Conservation (phyloP, 192 early-diverging fungal genomes). For the Spizellomyces punctatus region DNA sequence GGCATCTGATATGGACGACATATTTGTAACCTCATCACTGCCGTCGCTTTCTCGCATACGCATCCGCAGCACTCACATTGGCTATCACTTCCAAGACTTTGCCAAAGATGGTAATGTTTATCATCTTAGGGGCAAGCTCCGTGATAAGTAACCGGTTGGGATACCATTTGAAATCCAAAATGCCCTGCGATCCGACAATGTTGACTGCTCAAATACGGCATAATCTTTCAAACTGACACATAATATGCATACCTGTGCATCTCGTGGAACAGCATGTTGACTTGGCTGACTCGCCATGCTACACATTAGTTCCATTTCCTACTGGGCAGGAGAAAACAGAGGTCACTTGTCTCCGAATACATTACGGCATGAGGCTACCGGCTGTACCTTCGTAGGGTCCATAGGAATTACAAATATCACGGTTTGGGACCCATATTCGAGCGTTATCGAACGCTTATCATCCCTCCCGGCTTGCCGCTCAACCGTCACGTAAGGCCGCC, state of each 20-base stretch:
- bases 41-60: neutral
- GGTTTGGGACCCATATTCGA: slow-evolving; percentile 23
- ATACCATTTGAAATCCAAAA: neutral
- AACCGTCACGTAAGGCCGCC: slow-evolving; percentile 8
- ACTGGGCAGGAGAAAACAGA: neutral
- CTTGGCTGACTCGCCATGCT: neutral
- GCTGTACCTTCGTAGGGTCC: slow-evolving; percentile 14
- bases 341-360: neutral
- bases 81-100: slow-evolving; percentile 7
- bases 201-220: neutral
- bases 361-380: neutral
- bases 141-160: neutral
- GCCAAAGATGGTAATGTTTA: slow-evolving; percentile 20
- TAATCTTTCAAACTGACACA: neutral
- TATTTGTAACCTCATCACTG: neutral
- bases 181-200: neutral
- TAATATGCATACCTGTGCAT: neutral
- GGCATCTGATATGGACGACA: neutral
- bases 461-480: neutral
- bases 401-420: slow-evolving; percentile 19
- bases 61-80: neutral
- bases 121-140: slow-evolving; percentile 6
- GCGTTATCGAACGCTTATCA: neutral
- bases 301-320: neutral
- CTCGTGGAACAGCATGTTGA: neutral